Base-by-base conservation (phyloP, 1,284 basidiomycete species). In the Sporisorium scitamineum region DNA sequence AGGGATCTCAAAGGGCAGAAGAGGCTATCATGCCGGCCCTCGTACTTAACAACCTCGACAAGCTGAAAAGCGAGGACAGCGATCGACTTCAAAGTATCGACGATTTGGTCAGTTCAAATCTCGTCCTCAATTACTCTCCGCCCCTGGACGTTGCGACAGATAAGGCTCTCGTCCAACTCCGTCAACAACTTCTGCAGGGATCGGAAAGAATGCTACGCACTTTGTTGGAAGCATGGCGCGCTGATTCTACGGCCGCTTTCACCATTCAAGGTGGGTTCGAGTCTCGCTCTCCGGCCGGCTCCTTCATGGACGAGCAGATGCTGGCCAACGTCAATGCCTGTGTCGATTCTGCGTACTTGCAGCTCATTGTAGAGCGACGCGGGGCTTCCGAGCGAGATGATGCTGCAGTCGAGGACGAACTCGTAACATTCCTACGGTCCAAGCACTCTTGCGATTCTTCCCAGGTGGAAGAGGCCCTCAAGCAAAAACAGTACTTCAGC, bases 41-140 rank as follows among this genome's bases (percentile, higher is more conserved):
- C 16, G 39, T 73, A n/a, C 57, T 59, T 5, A 22, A 54, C 14
- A 63, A 39, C 22, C 50, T 73, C 14, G 54, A 50, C 2, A 57
- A 51, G 45, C 29, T 68, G 44, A 61, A 51, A 26, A 8, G 3
- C 20, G 31, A 57, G n/a, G 44, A 52, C 5, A 10, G 26, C 14
- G 24, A 58, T 24, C 31, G 39, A 42, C 54, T 53, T 3, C 52
- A 64, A 24, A 70, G 53, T 52, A 53, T 78, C 5, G 70, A 78
- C 2, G 61, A 60, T 0, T 31, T 71, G 14, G 47, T 80, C 13
- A 24, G 6, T 5, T 57, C 62, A 22, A 80, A 80, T 45, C 61
- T 83, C 34, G 44, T 27, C 0, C 37, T 70, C 24, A 84, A 81
- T 51, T 84, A 84, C 44, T 61, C 58, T 2, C 79, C 81, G 8